A percentile compares a stretch with the other conserved stretches of the same genome.
These are phyloP conservation scores for Gymnopilus dilepis DNA, from an alignment of 768 basidiomycete species.

Conservation along the genomic window DNA sequence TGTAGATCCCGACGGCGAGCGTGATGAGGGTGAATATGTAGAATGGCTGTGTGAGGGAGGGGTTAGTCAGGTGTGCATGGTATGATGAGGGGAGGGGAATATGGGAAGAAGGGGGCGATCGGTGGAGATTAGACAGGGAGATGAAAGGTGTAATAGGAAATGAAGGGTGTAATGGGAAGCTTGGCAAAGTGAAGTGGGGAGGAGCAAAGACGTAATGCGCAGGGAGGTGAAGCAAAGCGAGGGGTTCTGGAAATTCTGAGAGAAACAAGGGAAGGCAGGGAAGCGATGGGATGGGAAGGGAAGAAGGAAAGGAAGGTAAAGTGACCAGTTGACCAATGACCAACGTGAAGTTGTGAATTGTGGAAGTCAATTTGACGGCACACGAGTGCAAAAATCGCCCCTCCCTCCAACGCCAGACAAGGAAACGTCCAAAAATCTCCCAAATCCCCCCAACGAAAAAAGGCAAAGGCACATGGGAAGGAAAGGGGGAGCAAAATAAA, in stretches of 20 bases:
- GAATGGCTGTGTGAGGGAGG: conserved; percentile 62
- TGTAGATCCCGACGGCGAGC: conserved; percentile 79
- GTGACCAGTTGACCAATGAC: no score
- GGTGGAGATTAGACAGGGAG: no score
- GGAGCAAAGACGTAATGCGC: not conserved
- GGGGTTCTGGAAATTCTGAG: not conserved
- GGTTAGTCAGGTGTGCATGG: not conserved
- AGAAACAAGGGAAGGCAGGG: not conserved
- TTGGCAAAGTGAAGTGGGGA: no score
- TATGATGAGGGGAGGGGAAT: not conserved
- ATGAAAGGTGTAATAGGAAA: no score
- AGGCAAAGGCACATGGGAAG: not conserved
- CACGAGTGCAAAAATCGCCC: no score
- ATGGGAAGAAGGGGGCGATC: no score
- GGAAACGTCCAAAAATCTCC: not conserved
- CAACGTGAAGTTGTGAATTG: no score
- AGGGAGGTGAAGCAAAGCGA: not conserved
- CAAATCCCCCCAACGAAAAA: not conserved
- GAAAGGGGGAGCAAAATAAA: conserved; percentile 22
- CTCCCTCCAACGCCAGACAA: no score
- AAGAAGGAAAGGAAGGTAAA: not conserved
- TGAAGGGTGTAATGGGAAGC: no score
- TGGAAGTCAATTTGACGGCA: no score
- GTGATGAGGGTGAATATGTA: conserved; percentile 58
- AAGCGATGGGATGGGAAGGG: not conserved